These are phyloP conservation scores for Colletotrichum sidae DNA, from an alignment of 2,329 filamentous ascomycete genomes.

Conservation along the genomic window DNA sequence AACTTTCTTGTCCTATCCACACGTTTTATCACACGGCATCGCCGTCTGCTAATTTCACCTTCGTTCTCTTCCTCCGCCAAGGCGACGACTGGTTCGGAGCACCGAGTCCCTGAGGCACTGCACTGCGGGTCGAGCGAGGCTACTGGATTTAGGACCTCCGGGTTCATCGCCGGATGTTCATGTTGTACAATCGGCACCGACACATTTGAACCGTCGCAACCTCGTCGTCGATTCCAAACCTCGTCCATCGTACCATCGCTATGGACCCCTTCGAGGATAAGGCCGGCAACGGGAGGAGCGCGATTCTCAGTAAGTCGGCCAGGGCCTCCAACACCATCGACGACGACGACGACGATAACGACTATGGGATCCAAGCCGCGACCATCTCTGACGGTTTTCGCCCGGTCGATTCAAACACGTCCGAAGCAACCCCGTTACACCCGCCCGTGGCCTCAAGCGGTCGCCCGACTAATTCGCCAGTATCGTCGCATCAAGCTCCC, in stretches of 20 bases:
- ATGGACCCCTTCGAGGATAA: conserved; percentile 57
- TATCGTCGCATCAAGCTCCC: conserved; percentile 27
- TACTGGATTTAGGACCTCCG: conserved; percentile 28
- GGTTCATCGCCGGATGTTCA: conserved; percentile 31
- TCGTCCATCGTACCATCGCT: conserved; percentile 36
- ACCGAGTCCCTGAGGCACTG: conserved; percentile 15
- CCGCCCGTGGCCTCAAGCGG: conserved; percentile 41
- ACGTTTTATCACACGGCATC: too few relatives aligned
- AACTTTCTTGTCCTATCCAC: too few relatives aligned
- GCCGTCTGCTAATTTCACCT: background rate
- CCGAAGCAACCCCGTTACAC: conserved; percentile 41
- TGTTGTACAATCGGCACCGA: conserved; percentile 31
- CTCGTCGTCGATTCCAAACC: conserved; percentile 26
- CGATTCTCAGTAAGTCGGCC: conserved; percentile 52
- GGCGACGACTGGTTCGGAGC: conserved; percentile 27
- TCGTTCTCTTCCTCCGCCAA: background rate
- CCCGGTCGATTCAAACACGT: conserved; percentile 46
- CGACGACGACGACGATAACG: conserved; percentile 54
- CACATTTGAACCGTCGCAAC: conserved; percentile 13
- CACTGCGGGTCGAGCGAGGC: conserved; percentile 7
- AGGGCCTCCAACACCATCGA: conserved; percentile 47
- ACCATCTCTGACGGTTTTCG: conserved; percentile 66
- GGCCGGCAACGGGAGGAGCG: conserved; percentile 53
- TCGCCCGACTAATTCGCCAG: conserved; percentile 38
- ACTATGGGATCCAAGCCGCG: conserved; percentile 62